phyloP scores from a whole-genome alignment of 371 early-diverging fungal species.

The Catenaria anguillulae region DNA sequence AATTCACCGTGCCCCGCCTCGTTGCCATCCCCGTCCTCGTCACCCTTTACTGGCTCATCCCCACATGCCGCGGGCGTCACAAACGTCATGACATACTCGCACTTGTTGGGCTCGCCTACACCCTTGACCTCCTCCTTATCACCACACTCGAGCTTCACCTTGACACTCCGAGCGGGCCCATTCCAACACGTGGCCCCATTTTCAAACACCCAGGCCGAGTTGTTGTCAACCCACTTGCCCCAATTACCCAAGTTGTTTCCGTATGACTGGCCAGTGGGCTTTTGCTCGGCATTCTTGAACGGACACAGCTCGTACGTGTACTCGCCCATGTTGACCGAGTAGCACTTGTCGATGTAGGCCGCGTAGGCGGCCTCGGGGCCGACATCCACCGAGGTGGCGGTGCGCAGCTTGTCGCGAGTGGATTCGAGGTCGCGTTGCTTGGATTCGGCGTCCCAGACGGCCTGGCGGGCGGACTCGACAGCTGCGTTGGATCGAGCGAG shows the following conservation, averaged over 20 bases:
- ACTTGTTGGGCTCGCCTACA: conserved; percentile 80
- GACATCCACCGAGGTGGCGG: conserved; percentile 38
- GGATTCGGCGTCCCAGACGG: not conserved
- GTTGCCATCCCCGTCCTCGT: too few species aligned
- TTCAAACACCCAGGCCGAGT: not conserved
- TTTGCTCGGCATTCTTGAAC: conserved; percentile 57
- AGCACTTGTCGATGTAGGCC: conserved; percentile 48
- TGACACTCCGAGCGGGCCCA: conserved; percentile 65
- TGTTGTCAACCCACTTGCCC: conserved; percentile 2
- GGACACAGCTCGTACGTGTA: conserved; percentile 58
- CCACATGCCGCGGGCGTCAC: conserved; percentile 70
- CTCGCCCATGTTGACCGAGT: conserved; percentile 52
- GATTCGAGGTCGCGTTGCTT: conserved; percentile 16
- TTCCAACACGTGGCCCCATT: conserved; percentile 79
- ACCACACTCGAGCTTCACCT: conserved; percentile 51
- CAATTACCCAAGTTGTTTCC: conserved; percentile 46
- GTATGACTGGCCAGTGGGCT: conserved; percentile 35
- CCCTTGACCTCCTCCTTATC: conserved; percentile 41
- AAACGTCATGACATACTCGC: conserved; percentile 65
- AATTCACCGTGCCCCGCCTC: too few species aligned
- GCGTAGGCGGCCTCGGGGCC: conserved; percentile 45
- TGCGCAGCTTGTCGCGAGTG: conserved; percentile 12
- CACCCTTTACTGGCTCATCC: too few species aligned
- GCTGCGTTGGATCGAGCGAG: too few species aligned
- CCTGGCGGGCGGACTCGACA: not conserved